Base-by-base conservation (phyloP, 257 asterid genomes). In the Solanum ossicruentum region DNA sequence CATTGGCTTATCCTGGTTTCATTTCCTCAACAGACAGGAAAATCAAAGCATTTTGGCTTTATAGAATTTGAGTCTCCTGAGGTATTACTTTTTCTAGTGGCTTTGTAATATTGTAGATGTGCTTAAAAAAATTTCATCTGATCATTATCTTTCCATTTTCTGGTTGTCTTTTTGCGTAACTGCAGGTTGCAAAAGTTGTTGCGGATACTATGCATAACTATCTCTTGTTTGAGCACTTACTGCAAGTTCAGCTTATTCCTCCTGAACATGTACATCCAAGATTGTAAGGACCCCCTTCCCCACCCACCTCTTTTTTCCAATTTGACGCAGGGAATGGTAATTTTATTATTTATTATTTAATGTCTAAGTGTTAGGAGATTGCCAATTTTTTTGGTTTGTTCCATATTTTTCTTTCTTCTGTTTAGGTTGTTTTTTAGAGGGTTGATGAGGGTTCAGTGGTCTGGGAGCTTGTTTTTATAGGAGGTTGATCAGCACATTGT, bases 1-100 rank as follows among this genome's bases (percentile, higher is more conserved):
- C 43, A 15, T 23, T 15, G 6, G 79, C 84, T 88, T 10, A 87
- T 85, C 54, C 20, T 77, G 41, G 63, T n/a, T 75, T 28, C 9
- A 32, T 84, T 84, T 84, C 83, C 56, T 86, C 75, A 57, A 86
- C 97, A 96, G 98, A 96, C 98, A 0, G 99, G 98, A 83, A 96
- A 95, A 88, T 93, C 98, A 28, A 95, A 91, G 93, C 98, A 96
- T 89, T 96, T 89, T 89, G 99, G 98, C 82, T 95, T 95, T 93
- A 93, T 95, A 55, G 97, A 96, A 83, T 96, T 95, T 63, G 93
- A 91, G 86, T 95, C 98, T 60, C 94, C 97, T 4, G 99, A 96
- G 99, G 99, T 96, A 73, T 87, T 63, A 52, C 83, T 88, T 75
- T 18, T 51, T 51, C 71, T 63, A 49, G n/a, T 51, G 52, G 58